phyloP scores from a whole-genome alignment of 1,284 basidiomycete species.

The Cryptococcus hybrid region DNA sequence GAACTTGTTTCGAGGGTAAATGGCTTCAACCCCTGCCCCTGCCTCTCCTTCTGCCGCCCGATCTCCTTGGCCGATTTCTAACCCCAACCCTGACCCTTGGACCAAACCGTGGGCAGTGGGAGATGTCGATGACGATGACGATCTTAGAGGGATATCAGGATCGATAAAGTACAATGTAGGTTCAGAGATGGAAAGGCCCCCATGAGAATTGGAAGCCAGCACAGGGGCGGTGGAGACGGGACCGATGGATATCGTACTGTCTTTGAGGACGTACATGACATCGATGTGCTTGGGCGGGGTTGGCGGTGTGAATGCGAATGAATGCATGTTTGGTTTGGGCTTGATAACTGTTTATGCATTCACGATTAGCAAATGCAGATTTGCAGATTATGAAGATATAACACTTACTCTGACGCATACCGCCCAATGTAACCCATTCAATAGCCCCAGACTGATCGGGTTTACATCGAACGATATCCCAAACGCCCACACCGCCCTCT shows the following conservation, averaged over 20 bases:
- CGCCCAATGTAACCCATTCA: constrained; percentile 37
- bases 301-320: constrained; percentile 34
- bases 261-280: constrained; percentile 42
- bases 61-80: not conserved
- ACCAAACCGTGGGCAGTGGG: constrained; percentile 14
- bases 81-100: constrained; percentile 9
- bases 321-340: constrained; percentile 36
- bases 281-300: constrained; percentile 15
- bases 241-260: constrained; percentile 41
- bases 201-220: not conserved
- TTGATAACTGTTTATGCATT: constrained; percentile 33
- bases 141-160: constrained; percentile 1
- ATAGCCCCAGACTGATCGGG: constrained; percentile 13
- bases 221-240: constrained; percentile 26
- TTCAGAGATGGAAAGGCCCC: not conserved
- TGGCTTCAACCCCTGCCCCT: constrained; percentile 1
- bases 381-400: not conserved
- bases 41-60: too few relatives aligned
- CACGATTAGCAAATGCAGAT: not conserved
- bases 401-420: constrained; percentile 35
- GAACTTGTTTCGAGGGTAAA: constrained; percentile 33
- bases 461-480: constrained; percentile 36
- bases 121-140: constrained; percentile 24
- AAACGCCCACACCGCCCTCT: constrained; percentile 43
- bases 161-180: not conserved